Evolutionary conservation across 1,284 basidiomycete genomes (phyloP), one percentile per base, ranked within the genome.

Genomic region (Paramarasmius palmivorus): DNA sequence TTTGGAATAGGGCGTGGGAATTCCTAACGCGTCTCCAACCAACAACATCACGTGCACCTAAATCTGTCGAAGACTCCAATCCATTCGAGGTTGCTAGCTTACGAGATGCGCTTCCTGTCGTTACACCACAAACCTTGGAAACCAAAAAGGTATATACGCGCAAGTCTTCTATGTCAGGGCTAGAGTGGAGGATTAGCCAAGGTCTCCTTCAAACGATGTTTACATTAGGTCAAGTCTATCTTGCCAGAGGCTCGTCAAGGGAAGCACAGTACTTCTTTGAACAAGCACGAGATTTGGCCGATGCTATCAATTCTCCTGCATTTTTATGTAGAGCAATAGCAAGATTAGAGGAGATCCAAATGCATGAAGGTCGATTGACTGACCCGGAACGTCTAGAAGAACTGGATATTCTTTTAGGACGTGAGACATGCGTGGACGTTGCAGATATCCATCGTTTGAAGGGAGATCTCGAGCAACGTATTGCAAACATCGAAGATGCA

Each of bases 181-280:
- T 89, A 8, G 88, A 92, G 62, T 93, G 90, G 87, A 79, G 85
- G 4, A 75, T 93, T 7, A 82, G 86, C 2, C 83, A 90, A 60
- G 83, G 83, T 4, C 73, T 93, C 1, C 69, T 93, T 2, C 70
- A 74, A 3, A 83, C 85, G 0, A 72, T 90, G 2, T 81, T 94
- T 53, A 73, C 81, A 3, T 73, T 94, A 6, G 73, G 81, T 1
- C 74, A 81, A 4, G 75, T 81, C 0, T 90, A 93, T 60, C 75
- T 83, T 15, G 66, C 74, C 0, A 81, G 91, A 4, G 94, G 94
- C 0, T 92, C 92, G 1, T 82, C 85, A 6, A 82, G 88, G 23
- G 92, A 94, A 62, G 85, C 90, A 4, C 86, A 92, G 57, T 93
- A 90, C 63, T 95, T 93, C 65, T 76, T 88, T 1, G 76, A 84